A percentile compares a stretch with the other conserved stretches of the same genome.
phyloP scores from a whole-genome alignment of 2,329 filamentous ascomycete genomes.

The Hypoxylon sp. region DNA sequence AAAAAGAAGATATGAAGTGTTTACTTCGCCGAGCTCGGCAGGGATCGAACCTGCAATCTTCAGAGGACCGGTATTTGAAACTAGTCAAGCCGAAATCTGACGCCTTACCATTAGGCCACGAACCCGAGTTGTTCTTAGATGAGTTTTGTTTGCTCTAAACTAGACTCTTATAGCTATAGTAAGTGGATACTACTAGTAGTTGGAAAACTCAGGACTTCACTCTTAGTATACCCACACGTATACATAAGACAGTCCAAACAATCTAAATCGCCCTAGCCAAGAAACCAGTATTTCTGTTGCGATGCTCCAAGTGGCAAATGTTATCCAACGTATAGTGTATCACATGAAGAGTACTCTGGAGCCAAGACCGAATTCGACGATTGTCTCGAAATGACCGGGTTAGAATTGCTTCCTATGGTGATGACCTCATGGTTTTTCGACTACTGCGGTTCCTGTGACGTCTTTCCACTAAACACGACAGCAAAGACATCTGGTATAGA shows the following conservation, averaged over 20 bases:
- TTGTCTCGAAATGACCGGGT: no score
- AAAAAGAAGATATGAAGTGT: background rate
- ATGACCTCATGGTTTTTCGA: no score
- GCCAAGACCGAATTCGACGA: no score
- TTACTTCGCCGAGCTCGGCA: conserved; percentile 35
- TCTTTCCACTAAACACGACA: no score
- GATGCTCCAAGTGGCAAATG: background rate
- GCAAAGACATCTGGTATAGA: no score
- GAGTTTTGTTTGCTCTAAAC: conserved; percentile 3
- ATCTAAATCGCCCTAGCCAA: background rate
- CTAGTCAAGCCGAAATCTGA: conserved; percentile 38
- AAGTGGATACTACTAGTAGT: conserved; percentile 6
- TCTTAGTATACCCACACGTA: background rate
- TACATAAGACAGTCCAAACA: background rate
- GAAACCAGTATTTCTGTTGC: background rate
- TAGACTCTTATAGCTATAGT: conserved; percentile 6
- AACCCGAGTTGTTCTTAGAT: conserved; percentile 20
- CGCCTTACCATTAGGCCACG: conserved; percentile 45
- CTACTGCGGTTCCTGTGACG: no score
- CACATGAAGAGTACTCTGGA: background rate
- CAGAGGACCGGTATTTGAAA: conserved; percentile 24
- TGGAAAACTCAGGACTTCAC: background rate
- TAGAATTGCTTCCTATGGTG: no score
- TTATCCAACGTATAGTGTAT: background rate
- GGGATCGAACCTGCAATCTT: conserved; percentile 45